Conservation (phyloP, 2,329 filamentous ascomycete genomes). For the Arthrinium phaeospermum region DNA sequence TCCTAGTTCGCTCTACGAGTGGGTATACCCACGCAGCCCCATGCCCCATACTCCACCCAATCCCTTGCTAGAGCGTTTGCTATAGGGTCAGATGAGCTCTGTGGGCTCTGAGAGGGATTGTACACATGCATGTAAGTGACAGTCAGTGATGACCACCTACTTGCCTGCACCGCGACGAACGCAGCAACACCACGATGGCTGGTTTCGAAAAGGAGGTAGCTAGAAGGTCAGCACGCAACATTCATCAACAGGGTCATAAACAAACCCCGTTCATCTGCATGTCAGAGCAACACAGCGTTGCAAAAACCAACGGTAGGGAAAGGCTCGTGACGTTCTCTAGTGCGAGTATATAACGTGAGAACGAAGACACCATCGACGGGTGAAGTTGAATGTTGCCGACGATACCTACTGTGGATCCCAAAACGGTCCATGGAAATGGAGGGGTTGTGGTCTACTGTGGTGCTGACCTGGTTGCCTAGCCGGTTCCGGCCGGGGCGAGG, state of each 20-base stretch:
- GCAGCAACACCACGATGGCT: not conserved
- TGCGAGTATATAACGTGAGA: conserved; percentile 18
- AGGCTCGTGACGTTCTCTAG: conserved; percentile 11
- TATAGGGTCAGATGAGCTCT: not conserved
- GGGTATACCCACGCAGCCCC: not conserved
- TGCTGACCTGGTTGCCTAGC: not conserved
- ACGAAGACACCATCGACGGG: conserved; percentile 4
- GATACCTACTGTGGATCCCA: not conserved
- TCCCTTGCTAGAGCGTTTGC: not conserved
- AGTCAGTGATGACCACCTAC: not conserved
- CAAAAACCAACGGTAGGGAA: not conserved
- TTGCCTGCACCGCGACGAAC: not conserved
- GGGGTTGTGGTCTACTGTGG: not conserved
- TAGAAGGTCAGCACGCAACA: not conserved
- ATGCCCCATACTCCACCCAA: not conserved
- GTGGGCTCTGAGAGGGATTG: not conserved
- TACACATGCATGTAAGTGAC: not conserved
- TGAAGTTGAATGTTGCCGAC: conserved; percentile 3
- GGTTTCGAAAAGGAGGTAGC: not conserved
- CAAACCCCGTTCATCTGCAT: not conserved
- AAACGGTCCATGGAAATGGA: not conserved
- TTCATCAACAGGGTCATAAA: not conserved
- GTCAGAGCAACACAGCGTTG: conserved; percentile 18
- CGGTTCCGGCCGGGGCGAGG: not conserved
- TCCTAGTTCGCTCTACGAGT: not conserved